A percentile compares a stretch with the other conserved stretches of the same genome.
phyloP scores from a whole-genome alignment of 495 filamentous ascomycete genomes.

The Tetracladium setigerum region DNA sequence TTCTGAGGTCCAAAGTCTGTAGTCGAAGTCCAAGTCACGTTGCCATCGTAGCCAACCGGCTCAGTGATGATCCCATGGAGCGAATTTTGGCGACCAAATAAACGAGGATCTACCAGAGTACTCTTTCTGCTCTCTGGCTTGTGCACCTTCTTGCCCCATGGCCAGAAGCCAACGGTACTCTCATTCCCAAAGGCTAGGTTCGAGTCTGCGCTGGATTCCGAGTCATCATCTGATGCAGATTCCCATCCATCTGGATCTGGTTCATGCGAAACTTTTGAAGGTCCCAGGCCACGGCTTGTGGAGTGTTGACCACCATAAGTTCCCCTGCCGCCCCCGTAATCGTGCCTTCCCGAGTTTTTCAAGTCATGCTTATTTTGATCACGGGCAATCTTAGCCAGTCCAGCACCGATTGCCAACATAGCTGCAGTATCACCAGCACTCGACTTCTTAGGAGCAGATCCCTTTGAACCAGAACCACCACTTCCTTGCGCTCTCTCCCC shows the following conservation, averaged over 20 bases:
- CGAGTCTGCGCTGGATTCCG: conserved; percentile 21
- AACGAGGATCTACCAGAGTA: conserved; percentile 41
- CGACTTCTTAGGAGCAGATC: not conserved
- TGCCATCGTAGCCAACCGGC: conserved; percentile 40
- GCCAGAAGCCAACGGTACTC: conserved; percentile 13
- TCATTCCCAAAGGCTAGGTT: conserved; percentile 38
- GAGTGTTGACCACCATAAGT: not conserved
- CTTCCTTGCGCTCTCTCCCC: conserved; percentile 4
- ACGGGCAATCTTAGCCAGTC: conserved; percentile 17
- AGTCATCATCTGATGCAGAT: conserved; percentile 21
- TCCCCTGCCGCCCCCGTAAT: conserved; percentile 21
- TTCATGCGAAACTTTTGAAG: conserved; percentile 25
- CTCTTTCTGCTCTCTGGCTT: conserved; percentile 22
- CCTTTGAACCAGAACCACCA: not conserved
- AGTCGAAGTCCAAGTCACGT: conserved; percentile 12
- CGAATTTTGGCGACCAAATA: conserved; percentile 47
- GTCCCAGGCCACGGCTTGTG: conserved; percentile 12
- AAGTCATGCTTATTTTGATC: conserved; percentile 20
- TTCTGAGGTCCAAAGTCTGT: conserved; percentile 20
- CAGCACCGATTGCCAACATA: conserved; percentile 22
- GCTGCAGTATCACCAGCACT: conserved; percentile 7
- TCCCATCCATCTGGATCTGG: conserved; percentile 36
- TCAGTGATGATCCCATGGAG: conserved; percentile 40
- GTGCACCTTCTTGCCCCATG: conserved; percentile 13
- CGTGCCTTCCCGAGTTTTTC: conserved; percentile 27